Evolutionary conservation across 495 filamentous ascomycete species (phyloP).

Genomic region (Staphylotrichum tortipilum): DNA sequence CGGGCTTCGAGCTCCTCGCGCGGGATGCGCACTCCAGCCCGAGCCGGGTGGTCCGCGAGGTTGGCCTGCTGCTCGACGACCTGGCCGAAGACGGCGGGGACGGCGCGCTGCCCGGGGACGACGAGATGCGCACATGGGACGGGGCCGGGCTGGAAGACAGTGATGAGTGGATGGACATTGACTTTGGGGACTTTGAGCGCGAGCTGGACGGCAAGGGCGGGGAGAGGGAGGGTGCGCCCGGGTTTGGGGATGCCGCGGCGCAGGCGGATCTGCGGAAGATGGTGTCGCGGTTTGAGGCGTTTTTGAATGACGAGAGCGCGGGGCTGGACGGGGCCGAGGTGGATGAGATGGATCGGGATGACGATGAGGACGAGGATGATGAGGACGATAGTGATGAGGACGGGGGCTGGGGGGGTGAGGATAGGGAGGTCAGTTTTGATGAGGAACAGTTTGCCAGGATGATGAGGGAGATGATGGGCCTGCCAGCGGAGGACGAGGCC

Average conservation of each 20-base stretch:
- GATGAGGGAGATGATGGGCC: constrained; percentile 95
- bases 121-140: constrained; percentile 65
- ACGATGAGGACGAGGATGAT: constrained; percentile 42
- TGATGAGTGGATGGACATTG: constrained; percentile 90
- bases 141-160: constrained; percentile 55
- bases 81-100: constrained; percentile 46
- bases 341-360: constrained; percentile 62
- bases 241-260: constrained; percentile 68
- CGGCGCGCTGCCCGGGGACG: constrained; percentile 56
- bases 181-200: constrained; percentile 77
- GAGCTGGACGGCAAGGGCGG: constrained; percentile 47
- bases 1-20: constrained; percentile 85
- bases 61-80: constrained; percentile 66
- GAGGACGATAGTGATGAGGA: constrained; percentile 33
- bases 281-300: constrained; percentile 84
- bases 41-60: constrained; percentile 59
- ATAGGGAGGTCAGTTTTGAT: constrained; percentile 70
- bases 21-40: constrained; percentile 54
- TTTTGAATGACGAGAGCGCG: constrained; percentile 78
- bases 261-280: constrained; percentile 83
- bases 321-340: constrained; percentile 70
- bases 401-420: constrained; percentile 44
- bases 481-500: constrained; percentile 37
- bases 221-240: constrained; percentile 13
- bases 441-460: constrained; percentile 75